Evolutionary conservation across 345 rosid species (phyloP), one percentile per base, ranked within the genome.

Genomic region (Alliaria petiolata): DNA sequence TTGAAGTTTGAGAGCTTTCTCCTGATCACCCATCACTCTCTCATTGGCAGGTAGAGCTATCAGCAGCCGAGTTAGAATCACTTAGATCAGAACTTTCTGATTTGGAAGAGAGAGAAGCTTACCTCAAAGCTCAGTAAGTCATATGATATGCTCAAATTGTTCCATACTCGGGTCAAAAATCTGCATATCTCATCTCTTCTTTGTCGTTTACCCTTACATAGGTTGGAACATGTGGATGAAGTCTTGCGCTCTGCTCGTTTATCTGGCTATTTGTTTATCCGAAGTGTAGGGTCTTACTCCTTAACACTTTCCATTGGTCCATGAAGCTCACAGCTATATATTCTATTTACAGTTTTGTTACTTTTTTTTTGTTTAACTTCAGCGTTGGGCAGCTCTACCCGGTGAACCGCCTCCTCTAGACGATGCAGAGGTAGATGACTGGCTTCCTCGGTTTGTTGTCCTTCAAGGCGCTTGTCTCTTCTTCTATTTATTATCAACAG

Each of bases 371-470:
- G n/a, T 61, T 28, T 45, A n/a, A 63, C 55, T 30, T 42, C 69
- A 95, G 99, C 87, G 99, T 75, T 95, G 99, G 97, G 81, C 86
- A 66, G 95, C 99, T 62, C 83, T 95, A 20, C 99, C 96, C 0
- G 99, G 97, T 73, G 99, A 95, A 76, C 95, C 91, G 64, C 89
- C 93, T 17, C 96, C 96, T 4, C 25, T 91, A 70, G 99, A 95
- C 56, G 99, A 95, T 81, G 64, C 81, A 4, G 99, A 95, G 15
- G 96, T 93, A 44, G 97, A 93, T 55, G 98, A 93, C 70, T 93
- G 98, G 98, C 97, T 93, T 78, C 97, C 97, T 34, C 87, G 99
- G 28, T 95, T 95, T 19, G 83, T 86, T 62, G 99, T 95, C 53
- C 97, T 95, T 78, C 96, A 95, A 4, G 99, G 99, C 55, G 43